Evolutionary conservation across 495 filamentous ascomycete species (phyloP).

Genomic region (Mycothermus thermophilus): DNA sequence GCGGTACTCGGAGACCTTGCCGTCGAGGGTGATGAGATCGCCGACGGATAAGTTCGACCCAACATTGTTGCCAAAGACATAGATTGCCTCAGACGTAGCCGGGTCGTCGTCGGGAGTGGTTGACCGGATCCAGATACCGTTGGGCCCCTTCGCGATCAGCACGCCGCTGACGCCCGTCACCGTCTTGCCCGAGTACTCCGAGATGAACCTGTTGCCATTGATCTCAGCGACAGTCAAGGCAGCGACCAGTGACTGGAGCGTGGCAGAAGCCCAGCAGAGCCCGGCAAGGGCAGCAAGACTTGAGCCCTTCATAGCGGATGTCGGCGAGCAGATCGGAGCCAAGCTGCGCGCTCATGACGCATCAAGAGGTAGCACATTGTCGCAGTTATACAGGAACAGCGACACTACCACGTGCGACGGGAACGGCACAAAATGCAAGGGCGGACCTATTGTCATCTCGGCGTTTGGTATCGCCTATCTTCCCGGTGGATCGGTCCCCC

Average conservation of each 20-base stretch:
- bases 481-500: too few relatives aligned
- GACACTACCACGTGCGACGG: too few relatives aligned
- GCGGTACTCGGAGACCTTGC: constrained; percentile 42
- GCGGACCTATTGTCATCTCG: too few relatives aligned
- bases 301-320: constrained; percentile 9
- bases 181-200: constrained; percentile 34
- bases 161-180: constrained; percentile 43
- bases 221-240: constrained; percentile 46
- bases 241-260: constrained; percentile 15
- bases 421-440: too few relatives aligned
- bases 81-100: constrained; percentile 36
- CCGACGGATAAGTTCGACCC: constrained; percentile 33
- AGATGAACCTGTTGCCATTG: constrained; percentile 46
- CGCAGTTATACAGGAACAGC: too few relatives aligned
- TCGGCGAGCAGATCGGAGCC: background rate
- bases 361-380: too few relatives aligned
- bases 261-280: constrained; percentile 9
- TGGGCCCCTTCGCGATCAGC: constrained; percentile 43
- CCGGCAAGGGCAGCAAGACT: too few relatives aligned
- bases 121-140: constrained; percentile 45
- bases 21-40: constrained; percentile 42
- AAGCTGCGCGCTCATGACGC: too few relatives aligned
- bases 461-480: too few relatives aligned
- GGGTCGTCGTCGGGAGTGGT: constrained; percentile 32
- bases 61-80: constrained; percentile 36